Percentiles rank a stretch among this genome's conserved stretches.
Conservation (phyloP, 176 grass and related monocot genomes). For the Eragrostis nindensis region DNA sequence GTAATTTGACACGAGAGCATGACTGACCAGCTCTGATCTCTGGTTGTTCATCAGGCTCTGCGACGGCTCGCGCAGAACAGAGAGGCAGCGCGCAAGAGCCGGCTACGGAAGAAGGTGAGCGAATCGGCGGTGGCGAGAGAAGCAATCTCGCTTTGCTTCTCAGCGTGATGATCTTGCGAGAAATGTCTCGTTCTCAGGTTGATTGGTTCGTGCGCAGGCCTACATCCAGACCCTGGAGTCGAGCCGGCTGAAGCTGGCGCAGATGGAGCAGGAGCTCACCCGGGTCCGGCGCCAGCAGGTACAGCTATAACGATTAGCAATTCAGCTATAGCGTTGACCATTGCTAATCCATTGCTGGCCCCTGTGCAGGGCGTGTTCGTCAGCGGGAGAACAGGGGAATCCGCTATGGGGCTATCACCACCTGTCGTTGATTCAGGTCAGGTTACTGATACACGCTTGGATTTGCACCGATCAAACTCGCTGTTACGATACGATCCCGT, state of each 20-base stretch:
- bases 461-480: too few relatives aligned
- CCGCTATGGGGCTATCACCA: constrained; percentile 21
- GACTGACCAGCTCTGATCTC: background rate
- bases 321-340: too few relatives aligned
- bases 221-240: constrained; percentile 92
- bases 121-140: too few relatives aligned
- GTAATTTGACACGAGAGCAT: background rate
- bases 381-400: background rate
- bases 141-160: background rate
- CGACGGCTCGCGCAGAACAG: constrained; percentile 63
- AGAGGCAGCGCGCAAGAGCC: constrained; percentile 61
- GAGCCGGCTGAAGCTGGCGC: constrained; percentile 77
- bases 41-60: background rate
- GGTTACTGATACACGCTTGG: too few relatives aligned
- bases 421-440: constrained; percentile 59
- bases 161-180: background rate
- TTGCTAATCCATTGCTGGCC: constrained; percentile 23
- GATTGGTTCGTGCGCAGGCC: constrained; percentile 39
- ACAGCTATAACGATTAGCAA: background rate
- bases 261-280: constrained; percentile 77
- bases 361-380: constrained; percentile 51
- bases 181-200: background rate
- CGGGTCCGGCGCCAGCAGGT: constrained; percentile 37
- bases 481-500: too few relatives aligned
- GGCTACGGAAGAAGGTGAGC: constrained; percentile 63